Evolutionary conservation across 441 rosid species (phyloP), one percentile per base, ranked within the genome.

Genomic region (Daphne laureola): DNA sequence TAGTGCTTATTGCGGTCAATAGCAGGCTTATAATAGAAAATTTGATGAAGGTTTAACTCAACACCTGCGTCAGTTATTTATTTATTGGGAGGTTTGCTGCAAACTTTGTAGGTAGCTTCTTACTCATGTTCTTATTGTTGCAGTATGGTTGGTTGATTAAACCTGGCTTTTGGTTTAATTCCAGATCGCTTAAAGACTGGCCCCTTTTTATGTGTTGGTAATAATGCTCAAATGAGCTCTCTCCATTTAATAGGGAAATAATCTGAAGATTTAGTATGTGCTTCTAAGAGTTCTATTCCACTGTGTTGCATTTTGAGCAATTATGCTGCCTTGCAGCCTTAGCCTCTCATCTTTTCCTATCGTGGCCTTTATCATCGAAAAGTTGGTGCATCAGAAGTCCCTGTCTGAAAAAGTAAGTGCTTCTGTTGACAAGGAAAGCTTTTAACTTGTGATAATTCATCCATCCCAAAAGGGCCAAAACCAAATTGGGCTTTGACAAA

Each of bases 131-230:
- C 9, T 31, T 31, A 31, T 65, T 57, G 36, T 49, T 73, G 75
- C 93, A 93, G 97, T 94, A 90, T 57, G 99, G 99, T 55, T 90
- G 86, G 99, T 69, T 94, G 65, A 94, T 94, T 57, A 81, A 66
- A 55, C 57, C 88, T 5, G 96, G 84, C n/a, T 94, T 87, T 76
- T 90, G 97, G 99, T 94, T 94, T 75, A 86, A 90, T 59, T 87
- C 99, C 9, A 82, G 65, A 38, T 85, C 91, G 4, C 65, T 90
- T 66, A 81, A 95, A 67, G 99, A 90, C 64, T 94, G 99, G 99
- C 99, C 97, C 0, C 91, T 94, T 49, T 66, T 94, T 68, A 94
- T 94, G 99, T 87, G 96, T 78, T 87, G 99, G 97, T 90, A 86
- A 65, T 61, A 35, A 44, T 64, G 35, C 5, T 14, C 3, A 18